These are phyloP conservation scores for Fusarium newnesense DNA, from an alignment of 2,329 filamentous ascomycete species.

Conservation along the genomic window DNA sequence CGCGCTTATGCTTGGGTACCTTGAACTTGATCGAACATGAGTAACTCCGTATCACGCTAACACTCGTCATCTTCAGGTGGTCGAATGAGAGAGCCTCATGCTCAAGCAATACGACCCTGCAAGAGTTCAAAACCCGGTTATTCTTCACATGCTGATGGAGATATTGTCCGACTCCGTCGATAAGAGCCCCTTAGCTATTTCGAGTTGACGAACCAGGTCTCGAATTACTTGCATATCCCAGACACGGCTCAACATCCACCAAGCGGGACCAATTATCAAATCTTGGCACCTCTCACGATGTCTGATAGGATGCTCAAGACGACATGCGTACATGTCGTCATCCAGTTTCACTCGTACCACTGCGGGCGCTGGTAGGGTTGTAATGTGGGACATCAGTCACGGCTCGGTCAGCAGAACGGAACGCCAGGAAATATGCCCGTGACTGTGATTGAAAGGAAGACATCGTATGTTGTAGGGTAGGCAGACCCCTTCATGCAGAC, in stretches of 20 bases:
- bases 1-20: background rate
- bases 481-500: slow-evolving; percentile 12
- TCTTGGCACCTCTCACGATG: slow-evolving; percentile 1
- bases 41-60: slow-evolving; percentile 9
- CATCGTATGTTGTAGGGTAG: slow-evolving; percentile 25
- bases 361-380: slow-evolving; percentile 17
- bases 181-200: slow-evolving; percentile 4
- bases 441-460: background rate
- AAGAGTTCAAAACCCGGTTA: slow-evolving; percentile 13
- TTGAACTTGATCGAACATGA: background rate
- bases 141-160: slow-evolving; percentile 18
- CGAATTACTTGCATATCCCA: background rate
- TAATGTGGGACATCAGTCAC: slow-evolving; percentile 27
- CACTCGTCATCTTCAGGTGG: slow-evolving; percentile 4
- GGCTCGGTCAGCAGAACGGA: slow-evolving; percentile 14
- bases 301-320: slow-evolving; percentile 17
- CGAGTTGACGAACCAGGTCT: slow-evolving; percentile 3
- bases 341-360: slow-evolving; percentile 6
- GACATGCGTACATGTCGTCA: slow-evolving; percentile 29
- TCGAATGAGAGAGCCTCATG: slow-evolving; percentile 7
- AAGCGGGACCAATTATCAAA: slow-evolving; percentile 7
- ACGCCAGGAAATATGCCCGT: background rate
- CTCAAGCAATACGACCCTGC: slow-evolving; percentile 4
- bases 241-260: slow-evolving; percentile 5
- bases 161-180: background rate